Percentiles rank a stretch among this genome's conserved stretches.
These are phyloP conservation scores for Evernia prunastri DNA, from an alignment of 495 filamentous ascomycete genomes.

Conservation along the genomic window DNA sequence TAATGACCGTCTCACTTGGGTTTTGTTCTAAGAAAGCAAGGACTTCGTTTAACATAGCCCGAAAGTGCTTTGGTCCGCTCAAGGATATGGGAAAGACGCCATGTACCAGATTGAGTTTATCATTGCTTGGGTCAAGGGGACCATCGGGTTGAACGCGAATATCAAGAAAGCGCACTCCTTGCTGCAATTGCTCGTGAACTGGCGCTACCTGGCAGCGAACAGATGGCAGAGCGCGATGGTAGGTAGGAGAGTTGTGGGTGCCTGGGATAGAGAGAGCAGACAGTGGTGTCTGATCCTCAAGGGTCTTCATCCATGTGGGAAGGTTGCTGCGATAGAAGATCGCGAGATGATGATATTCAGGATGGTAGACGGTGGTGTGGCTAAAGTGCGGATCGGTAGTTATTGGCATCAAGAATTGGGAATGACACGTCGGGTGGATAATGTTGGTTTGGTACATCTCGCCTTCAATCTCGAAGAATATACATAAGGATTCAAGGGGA, in stretches of 20 bases:
- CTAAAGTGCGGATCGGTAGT: slow-evolving; percentile 50
- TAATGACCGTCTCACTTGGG: slow-evolving; percentile 73
- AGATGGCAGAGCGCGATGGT: slow-evolving; percentile 74
- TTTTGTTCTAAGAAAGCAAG: slow-evolving; percentile 70
- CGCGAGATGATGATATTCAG: slow-evolving; percentile 56
- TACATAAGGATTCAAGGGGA: slow-evolving; percentile 50
- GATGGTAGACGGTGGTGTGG: slow-evolving; percentile 70
- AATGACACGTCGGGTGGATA: slow-evolving; percentile 49
- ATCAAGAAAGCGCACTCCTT: slow-evolving; percentile 93
- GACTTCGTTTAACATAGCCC: slow-evolving; percentile 59
- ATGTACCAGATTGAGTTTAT: slow-evolving; percentile 63
- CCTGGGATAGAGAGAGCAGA: slow-evolving; percentile 86
- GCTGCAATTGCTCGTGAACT: slow-evolving; percentile 69
- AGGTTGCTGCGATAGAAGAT: slow-evolving; percentile 69
- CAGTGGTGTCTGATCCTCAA: slow-evolving; percentile 61
- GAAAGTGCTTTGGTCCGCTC: slow-evolving; percentile 67
- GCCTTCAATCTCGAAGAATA: slow-evolving; percentile 56
- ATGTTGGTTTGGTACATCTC: slow-evolving; percentile 57
- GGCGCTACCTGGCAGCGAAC: slow-evolving; percentile 87
- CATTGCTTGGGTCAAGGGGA: slow-evolving; percentile 48
- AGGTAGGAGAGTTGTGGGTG: slow-evolving; percentile 90
- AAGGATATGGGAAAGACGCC: slow-evolving; percentile 72
- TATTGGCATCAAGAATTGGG: slow-evolving; percentile 49
- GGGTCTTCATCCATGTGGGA: slow-evolving; percentile 70
- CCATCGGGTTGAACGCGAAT: slow-evolving; percentile 66